Conservation (phyloP, 495 filamentous ascomycete species). For the Hamigera avellanea region DNA sequence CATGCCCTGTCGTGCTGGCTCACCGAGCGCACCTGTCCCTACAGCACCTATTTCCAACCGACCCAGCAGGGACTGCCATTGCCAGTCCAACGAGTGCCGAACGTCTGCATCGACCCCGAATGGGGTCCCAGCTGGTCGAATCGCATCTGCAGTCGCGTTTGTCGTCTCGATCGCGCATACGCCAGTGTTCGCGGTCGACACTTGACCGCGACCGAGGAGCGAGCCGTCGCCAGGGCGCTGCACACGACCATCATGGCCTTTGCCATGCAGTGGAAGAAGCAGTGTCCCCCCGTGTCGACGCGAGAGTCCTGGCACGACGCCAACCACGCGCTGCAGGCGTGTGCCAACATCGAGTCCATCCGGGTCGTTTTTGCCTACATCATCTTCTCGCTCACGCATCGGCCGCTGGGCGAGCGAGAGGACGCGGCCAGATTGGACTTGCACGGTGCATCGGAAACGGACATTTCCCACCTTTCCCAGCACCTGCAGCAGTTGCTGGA, state of each 20-base stretch:
- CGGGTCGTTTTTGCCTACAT: constrained; percentile 33
- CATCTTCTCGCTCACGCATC: constrained; percentile 34
- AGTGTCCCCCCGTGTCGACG: constrained; percentile 17
- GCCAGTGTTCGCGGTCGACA: constrained; percentile 16
- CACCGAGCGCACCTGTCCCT: too few relatives aligned
- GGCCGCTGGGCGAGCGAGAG: constrained; percentile 16
- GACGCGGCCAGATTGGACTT: constrained; percentile 6
- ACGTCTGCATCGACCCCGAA: constrained; percentile 6
- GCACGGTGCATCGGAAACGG: constrained; percentile 28
- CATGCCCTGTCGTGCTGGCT: too few relatives aligned
- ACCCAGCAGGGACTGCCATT: too few relatives aligned
- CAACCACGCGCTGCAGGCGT: constrained; percentile 21
- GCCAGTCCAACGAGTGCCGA: not conserved
- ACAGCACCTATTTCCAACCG: too few relatives aligned
- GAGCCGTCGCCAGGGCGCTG: constrained; percentile 22
- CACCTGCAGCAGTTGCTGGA: too few relatives aligned
- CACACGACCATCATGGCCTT: constrained; percentile 34
- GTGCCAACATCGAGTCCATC: constrained; percentile 28
- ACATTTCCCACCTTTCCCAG: constrained; percentile 24
- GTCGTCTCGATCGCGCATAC: constrained; percentile 24
- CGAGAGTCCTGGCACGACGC: constrained; percentile 37
- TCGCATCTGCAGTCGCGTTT: constrained; percentile 32
- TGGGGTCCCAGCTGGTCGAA: constrained; percentile 32
- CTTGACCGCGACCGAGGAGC: constrained; percentile 23
- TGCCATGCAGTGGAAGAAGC: constrained; percentile 34